These are phyloP conservation scores for Termitomyces titanicus DNA, from an alignment of 768 basidiomycete species.

Conservation along the genomic window DNA sequence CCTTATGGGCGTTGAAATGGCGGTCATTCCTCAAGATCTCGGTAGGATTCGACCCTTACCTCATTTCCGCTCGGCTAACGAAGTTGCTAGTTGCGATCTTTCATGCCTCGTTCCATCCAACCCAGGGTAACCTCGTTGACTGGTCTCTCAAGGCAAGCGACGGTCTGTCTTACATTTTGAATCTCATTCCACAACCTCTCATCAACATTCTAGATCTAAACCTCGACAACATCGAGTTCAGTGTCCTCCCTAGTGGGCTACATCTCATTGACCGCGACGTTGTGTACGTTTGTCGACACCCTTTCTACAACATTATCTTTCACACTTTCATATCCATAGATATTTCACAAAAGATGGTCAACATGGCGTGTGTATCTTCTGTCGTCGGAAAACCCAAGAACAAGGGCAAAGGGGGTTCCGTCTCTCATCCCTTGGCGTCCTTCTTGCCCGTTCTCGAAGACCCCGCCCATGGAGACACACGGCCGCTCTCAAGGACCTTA, in stretches of 20 bases:
- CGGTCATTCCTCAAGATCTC: constrained; percentile 44
- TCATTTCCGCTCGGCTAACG: not conserved
- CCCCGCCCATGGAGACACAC: constrained; percentile 79
- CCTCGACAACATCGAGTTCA: constrained; percentile 75
- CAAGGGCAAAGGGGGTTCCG: constrained; percentile 76
- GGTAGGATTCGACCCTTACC: constrained; percentile 29
- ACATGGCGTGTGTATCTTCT: constrained; percentile 73
- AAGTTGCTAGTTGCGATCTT: constrained; percentile 67
- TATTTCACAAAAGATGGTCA: constrained; percentile 71
- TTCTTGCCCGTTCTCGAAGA: constrained; percentile 60
- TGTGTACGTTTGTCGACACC: constrained; percentile 45
- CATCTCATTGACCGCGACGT: constrained; percentile 79
- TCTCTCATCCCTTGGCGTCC: constrained; percentile 72
- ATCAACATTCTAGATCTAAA: constrained; percentile 45
- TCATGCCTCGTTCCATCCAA: constrained; percentile 82
- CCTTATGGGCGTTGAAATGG: not conserved
- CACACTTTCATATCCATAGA: constrained; percentile 28
- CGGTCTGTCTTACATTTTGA: constrained; percentile 34
- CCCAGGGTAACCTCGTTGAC: constrained; percentile 74
- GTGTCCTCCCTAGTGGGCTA: constrained; percentile 75
- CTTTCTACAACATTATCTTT: not conserved
- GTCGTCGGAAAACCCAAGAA: constrained; percentile 63
- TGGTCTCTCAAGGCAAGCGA: constrained; percentile 73
- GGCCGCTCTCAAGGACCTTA: constrained; percentile 56
- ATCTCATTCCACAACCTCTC: not conserved